A percentile compares a stretch with the other conserved stretches of the same genome.
Conservation (phyloP, 2,329 filamentous ascomycete genomes). For the Allantophomopsis lycopodina region DNA sequence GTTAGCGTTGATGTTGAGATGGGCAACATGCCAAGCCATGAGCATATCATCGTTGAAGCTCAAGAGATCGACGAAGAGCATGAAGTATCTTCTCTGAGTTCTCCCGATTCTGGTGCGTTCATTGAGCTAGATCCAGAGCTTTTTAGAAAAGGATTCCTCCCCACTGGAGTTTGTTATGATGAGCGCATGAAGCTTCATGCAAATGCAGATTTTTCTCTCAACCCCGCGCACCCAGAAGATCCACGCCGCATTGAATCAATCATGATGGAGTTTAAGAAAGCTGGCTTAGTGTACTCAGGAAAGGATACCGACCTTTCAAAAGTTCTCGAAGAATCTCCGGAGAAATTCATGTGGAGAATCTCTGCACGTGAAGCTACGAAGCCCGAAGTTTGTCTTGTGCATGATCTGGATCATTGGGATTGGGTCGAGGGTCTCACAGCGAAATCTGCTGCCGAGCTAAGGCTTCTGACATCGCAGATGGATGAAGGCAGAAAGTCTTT, state of each 20-base stretch:
- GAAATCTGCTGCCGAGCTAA: conserved; percentile 49
- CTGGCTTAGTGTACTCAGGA: conserved; percentile 59
- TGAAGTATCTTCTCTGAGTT: too few species aligned
- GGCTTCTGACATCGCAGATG: conserved; percentile 45
- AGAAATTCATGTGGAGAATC: conserved; percentile 62
- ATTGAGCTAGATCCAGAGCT: too few species aligned
- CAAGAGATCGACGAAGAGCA: too few species aligned
- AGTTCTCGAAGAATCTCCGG: conserved; percentile 38
- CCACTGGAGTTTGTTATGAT: conserved; percentile 79
- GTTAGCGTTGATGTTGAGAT: too few species aligned
- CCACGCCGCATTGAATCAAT: conserved; percentile 86
- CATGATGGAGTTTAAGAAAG: conserved; percentile 74
- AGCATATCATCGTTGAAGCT: too few species aligned
- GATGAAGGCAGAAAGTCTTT: conserved; percentile 61
- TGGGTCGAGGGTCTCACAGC: conserved; percentile 54
- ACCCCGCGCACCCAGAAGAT: conserved; percentile 86
- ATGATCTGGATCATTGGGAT: conserved; percentile 61
- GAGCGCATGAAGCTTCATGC: conserved; percentile 92
- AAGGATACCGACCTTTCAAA: conserved; percentile 36
- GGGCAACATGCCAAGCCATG: too few species aligned
- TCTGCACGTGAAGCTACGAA: conserved; percentile 61
- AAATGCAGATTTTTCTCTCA: conserved; percentile 60
- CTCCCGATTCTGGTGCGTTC: too few species aligned
- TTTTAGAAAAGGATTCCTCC: conserved; percentile 25
- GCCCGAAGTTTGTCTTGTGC: conserved; percentile 69